Base-by-base conservation (phyloP, 2,329 filamentous ascomycete species). In the Fusarium sterilihyphosum region DNA sequence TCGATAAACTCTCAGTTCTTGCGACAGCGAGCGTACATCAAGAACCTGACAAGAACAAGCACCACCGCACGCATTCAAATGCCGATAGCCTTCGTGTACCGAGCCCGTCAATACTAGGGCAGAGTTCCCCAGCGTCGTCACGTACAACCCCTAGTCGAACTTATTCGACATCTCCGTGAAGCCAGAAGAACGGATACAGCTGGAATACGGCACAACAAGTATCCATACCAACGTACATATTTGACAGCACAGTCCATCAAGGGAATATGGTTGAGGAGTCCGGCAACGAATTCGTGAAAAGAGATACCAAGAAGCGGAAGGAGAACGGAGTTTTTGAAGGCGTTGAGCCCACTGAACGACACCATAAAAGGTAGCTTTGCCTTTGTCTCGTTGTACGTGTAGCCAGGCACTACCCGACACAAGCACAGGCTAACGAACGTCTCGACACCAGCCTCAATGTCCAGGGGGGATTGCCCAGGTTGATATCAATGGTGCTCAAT, bases 1-100 rank as follows among this genome's bases (percentile, higher is more conserved):
- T 83, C 41, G 81, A 84, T 57, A 83, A 80, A 59, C 70, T 84
- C 31, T 81, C 83, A n/a, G 81, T 84, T 12, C 77, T 84, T 52
- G 83, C 83, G 17, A 81, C 79, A 38, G 82, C 83, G 18, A 84
- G 82, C 50, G 76, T 80, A 14, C 76, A 79, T 44, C 77, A 82
- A 71, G 74, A 79, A 3, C 73, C 77, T 50, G 76, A 77, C 43
- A 64, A 74, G 31, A 73, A 60, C 31, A 75, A 73, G 56, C 79
- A 75, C 17, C 74, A 65, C 3, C 73, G 75, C 13, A 70, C 68
- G 22, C 57, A 77, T 65, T 69, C 66, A 62, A 49, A 63, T 60
- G 26, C 74, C 44, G 73, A 78, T 29, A 79, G 76, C 24, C 77
- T 79, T 43, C 73, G 66, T 60, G 67, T 79, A 35, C 74, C 69